Evolutionary conservation across 1,284 basidiomycete species (phyloP).

Genomic region (Chiua sp.): DNA sequence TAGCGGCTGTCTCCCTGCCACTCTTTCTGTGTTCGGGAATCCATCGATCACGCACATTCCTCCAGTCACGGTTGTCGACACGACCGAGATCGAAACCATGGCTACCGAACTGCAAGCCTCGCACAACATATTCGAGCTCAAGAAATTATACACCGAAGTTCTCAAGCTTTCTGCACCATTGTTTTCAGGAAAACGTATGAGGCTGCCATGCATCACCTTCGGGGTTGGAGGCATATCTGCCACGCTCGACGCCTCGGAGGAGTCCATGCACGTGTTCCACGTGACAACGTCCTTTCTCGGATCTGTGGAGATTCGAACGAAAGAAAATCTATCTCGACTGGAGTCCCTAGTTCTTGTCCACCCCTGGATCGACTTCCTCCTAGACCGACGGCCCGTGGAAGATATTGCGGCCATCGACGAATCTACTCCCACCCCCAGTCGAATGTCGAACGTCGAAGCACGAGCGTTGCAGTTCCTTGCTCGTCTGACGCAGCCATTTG

Average conservation of each 20-base stretch:
- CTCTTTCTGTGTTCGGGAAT: neutral
- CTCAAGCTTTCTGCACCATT: no score
- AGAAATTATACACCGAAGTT: no score
- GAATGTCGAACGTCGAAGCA: neutral
- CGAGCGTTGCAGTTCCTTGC: neutral
- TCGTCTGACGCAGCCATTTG: neutral
- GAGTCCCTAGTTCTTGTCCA: neutral
- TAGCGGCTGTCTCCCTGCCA: constrained; percentile 1
- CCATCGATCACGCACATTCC: no score
- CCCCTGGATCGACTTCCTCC: neutral
- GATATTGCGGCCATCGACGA: neutral
- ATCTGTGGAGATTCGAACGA: neutral
- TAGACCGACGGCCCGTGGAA: neutral
- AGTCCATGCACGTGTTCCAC: no score
- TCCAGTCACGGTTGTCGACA: no score
- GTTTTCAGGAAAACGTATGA: no score
- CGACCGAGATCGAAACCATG: neutral
- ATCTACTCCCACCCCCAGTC: neutral
- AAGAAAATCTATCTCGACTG: neutral
- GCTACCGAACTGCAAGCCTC: neutral
- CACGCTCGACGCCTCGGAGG: no score
- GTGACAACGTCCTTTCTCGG: no score
- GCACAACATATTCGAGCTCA: no score
- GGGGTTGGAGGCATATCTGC: no score
- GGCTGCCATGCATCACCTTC: no score